phyloP scores from a whole-genome alignment of 495 filamentous ascomycete genomes.

The Tuber umbilicatum region DNA sequence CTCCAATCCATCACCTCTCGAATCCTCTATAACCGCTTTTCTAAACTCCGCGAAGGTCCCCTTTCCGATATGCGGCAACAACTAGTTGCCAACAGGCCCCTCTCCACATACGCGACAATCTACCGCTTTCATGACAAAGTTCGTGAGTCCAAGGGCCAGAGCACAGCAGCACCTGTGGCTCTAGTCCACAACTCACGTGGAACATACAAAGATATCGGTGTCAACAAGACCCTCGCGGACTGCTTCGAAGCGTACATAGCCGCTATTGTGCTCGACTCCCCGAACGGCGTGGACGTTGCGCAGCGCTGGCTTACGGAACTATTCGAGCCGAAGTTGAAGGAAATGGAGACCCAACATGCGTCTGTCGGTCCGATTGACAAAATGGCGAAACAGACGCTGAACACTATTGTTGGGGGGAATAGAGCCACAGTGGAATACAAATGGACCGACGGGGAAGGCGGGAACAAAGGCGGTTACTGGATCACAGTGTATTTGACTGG shows the following conservation, averaged over 20 bases:
- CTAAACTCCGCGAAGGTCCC: constrained; percentile 30
- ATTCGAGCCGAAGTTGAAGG: constrained; percentile 36
- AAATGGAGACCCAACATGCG: constrained; percentile 25
- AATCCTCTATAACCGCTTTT: constrained; percentile 47
- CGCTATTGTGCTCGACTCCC: constrained; percentile 33
- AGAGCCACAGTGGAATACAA: constrained; percentile 32
- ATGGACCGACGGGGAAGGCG: constrained; percentile 36
- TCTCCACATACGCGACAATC: constrained; percentile 31
- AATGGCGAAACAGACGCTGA: constrained; percentile 39
- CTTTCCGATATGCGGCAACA: constrained; percentile 40
- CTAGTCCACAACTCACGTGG: background rate
- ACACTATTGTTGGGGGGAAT: constrained; percentile 34
- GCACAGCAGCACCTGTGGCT: constrained; percentile 20
- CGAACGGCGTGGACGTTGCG: constrained; percentile 19
- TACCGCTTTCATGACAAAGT: constrained; percentile 35
- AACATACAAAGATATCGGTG: constrained; percentile 6
- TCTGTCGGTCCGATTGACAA: constrained; percentile 29
- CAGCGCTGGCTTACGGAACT: constrained; percentile 30
- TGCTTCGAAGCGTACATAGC: constrained; percentile 42
- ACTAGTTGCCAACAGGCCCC: constrained; percentile 39
- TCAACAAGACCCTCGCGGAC: constrained; percentile 38
- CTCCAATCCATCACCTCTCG: constrained; percentile 55
- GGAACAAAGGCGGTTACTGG: constrained; percentile 40
- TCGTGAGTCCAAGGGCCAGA: constrained; percentile 27
- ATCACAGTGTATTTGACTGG: constrained; percentile 37